Evolutionary conservation across 768 basidiomycete species (phyloP).

Genomic region (Leucogyrophana mollusca): DNA sequence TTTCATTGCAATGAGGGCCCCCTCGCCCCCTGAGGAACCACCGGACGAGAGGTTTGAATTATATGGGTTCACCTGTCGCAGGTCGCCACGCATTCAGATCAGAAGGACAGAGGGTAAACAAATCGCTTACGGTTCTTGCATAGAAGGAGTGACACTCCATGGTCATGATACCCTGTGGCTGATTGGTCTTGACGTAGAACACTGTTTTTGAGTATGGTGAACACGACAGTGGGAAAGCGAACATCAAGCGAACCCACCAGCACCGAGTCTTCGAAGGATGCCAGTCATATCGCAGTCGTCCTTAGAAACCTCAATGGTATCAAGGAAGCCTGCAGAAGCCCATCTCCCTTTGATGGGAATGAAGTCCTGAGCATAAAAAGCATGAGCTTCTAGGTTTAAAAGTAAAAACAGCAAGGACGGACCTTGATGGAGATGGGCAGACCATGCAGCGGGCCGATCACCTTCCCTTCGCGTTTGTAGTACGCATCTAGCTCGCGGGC

Average conservation of each 20-base stretch:
- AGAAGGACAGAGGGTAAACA: slow-evolving; percentile 8
- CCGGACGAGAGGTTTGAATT: slow-evolving; percentile 44
- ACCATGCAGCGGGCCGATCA: slow-evolving; percentile 44
- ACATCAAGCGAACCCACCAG: slow-evolving; percentile 25
- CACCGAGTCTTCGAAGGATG: slow-evolving; percentile 40
- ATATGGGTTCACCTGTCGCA: slow-evolving; percentile 43
- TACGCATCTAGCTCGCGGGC: slow-evolving; percentile 43
- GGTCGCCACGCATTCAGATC: no score
- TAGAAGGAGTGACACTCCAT: slow-evolving; percentile 26
- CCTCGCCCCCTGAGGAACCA: slow-evolving; percentile 54
- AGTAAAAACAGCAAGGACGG: not conserved
- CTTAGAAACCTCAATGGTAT: slow-evolving; percentile 18
- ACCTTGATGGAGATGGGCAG: slow-evolving; percentile 42
- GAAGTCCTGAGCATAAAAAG: slow-evolving; percentile 29
- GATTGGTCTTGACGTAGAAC: slow-evolving; percentile 37
- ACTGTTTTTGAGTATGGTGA: slow-evolving; percentile 24
- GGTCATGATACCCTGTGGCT: slow-evolving; percentile 35
- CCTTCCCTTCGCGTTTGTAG: slow-evolving; percentile 34
- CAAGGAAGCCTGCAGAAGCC: slow-evolving; percentile 34
- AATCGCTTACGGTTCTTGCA: slow-evolving; percentile 22
- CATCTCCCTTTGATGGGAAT: slow-evolving; percentile 40
- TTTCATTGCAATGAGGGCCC: slow-evolving; percentile 44
- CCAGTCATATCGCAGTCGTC: slow-evolving; percentile 30
- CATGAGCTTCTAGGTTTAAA: not conserved
- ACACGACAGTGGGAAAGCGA: slow-evolving; percentile 16